Base-by-base conservation (phyloP, 2,329 filamentous ascomycete genomes). In the Talaromyces funiculosus region DNA sequence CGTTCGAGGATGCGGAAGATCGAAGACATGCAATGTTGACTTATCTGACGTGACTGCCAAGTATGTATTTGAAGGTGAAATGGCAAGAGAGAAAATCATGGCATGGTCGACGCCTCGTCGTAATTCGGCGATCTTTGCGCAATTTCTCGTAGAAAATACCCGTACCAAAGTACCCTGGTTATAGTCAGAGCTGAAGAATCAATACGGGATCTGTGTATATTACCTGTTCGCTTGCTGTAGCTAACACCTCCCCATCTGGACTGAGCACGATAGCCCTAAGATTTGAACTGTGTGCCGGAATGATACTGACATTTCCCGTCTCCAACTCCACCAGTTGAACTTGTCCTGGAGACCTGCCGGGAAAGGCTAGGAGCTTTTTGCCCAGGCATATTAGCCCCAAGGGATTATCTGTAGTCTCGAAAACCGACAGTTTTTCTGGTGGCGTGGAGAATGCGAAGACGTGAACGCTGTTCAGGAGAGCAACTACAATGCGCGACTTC, bases 41-140 rank as follows among this genome's bases (percentile, higher is more conserved):
- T 97, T 99, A 80, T 99, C 94, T 1, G 92, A 97, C 0, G 93
- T 97, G 63, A 92, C 93, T 26, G 94, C 94, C 10, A 97, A 82
- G 70, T 92, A 83, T 45, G 82, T 84, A 56, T 89, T 90, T 0
- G 87, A 87, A 0, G 92, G 92, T 20, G 90, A 95, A 73, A 99
- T 94, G 10, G 89, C 88, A 10, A 99, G 81, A 1, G 90, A 93
- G 76, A 90, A 96, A 66, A 97, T 89, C 58, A 86, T 86, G 16
- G 94, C 92, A 37, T 86, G 88, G 69, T 99, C 94, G 53, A 96
- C 88, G 43, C 94, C 94, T 35, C 94, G 86, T 45, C 94, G 87
- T 53, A 97, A 82, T 75, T 99, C 94, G 40, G 86, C 88, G 40
- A 97, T 77, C 61, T 89, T 88, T 10, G 90, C 90, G 70, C 90